These are phyloP conservation scores for Apophysomyces sp. DNA, from an alignment of 371 early-diverging fungal genomes.

Conservation along the genomic window DNA sequence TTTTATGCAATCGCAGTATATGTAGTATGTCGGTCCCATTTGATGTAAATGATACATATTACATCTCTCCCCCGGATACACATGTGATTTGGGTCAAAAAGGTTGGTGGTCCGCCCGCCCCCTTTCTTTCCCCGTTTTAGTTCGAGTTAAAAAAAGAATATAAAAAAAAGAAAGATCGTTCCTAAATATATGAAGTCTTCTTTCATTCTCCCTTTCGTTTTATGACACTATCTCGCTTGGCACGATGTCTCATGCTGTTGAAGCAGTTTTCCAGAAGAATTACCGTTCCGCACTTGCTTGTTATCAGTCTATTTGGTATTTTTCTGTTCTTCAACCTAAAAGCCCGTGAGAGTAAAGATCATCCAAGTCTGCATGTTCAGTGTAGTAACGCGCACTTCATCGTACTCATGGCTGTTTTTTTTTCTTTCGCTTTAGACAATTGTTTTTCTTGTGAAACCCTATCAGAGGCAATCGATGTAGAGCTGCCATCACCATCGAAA, in stretches of 20 bases:
- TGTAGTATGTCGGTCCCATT: not conserved
- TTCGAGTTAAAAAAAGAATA: not conserved
- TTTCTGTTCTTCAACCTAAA: not conserved
- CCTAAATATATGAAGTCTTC: not conserved
- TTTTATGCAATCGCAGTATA: not conserved
- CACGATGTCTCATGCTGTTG: not conserved
- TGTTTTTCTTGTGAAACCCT: not conserved
- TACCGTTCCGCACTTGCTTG: not conserved
- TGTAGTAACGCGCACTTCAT: too few relatives aligned
- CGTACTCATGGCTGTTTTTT: too few relatives aligned
- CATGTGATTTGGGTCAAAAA: not conserved
- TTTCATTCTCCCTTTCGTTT: not conserved
- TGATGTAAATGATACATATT: not conserved
- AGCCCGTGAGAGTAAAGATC: not conserved
- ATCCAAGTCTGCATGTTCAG: too few relatives aligned
- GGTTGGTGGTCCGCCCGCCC: constrained; percentile 2
- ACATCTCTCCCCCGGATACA: not conserved
- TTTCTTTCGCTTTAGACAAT: not conserved
- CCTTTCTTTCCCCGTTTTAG: not conserved
- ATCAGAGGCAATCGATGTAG: not conserved
- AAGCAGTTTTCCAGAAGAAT: constrained; percentile 1
- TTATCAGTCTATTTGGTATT: not conserved
- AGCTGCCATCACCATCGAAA: not conserved
- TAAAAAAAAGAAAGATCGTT: not conserved
- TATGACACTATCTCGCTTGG: not conserved